These are phyloP conservation scores for Narthecium ossifragum DNA, from an alignment of 106 monocot species.

Conservation along the genomic window DNA sequence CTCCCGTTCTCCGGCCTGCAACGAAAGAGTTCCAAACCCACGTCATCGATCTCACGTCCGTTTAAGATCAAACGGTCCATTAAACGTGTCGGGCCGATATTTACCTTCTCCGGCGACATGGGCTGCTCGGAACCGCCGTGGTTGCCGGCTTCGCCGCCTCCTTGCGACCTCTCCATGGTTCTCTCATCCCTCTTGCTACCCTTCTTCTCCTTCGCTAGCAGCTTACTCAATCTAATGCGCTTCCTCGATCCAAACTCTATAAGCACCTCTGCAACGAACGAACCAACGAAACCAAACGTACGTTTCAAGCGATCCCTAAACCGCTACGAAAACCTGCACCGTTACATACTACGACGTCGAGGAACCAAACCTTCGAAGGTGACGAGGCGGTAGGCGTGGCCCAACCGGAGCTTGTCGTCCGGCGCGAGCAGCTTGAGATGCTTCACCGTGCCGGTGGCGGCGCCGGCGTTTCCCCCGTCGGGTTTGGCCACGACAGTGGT, in stretches of 20 bases:
- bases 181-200: background rate
- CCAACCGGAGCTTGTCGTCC: slow-evolving; percentile 39
- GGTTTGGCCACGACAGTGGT: background rate
- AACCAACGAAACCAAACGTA: background rate
- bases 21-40: background rate
- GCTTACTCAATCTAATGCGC: slow-evolving; percentile 15
- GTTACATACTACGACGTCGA: too few species aligned
- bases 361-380: slow-evolving; percentile 31
- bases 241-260: slow-evolving; percentile 25
- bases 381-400: slow-evolving; percentile 50
- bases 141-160: background rate
- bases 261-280: slow-evolving; percentile 14
- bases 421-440: slow-evolving; percentile 51
- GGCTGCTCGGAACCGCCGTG: background rate
- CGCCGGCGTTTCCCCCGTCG: background rate
- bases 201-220: slow-evolving; percentile 9
- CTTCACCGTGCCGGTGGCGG: slow-evolving; percentile 6
- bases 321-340: background rate
- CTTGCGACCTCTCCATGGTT: background rate
- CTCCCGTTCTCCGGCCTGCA: background rate
- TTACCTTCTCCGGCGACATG: too few species aligned
- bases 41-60: too few species aligned
- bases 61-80: too few species aligned
- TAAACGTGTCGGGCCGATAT: too few species aligned
- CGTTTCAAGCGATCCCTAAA: background rate